Percentiles rank a stretch among this genome's conserved stretches.
phyloP scores from a whole-genome alignment of 148 eudicot species.

The Agrostemma githago region DNA sequence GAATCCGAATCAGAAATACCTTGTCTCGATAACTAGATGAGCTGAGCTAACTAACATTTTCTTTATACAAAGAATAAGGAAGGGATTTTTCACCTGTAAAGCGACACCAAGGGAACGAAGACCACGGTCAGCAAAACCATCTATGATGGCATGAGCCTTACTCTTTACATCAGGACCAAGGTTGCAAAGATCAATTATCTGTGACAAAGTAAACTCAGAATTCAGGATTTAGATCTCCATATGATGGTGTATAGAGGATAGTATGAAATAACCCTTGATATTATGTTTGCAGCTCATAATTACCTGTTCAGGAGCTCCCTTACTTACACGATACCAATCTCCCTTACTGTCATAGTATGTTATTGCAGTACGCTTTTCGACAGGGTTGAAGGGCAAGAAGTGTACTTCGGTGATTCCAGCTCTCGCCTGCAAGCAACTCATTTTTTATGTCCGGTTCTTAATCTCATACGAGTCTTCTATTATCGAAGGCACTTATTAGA shows the following conservation, averaged over 20 bases:
- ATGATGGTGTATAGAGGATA: not conserved
- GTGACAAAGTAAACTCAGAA: slow-evolving; percentile 8
- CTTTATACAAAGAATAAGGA: not conserved
- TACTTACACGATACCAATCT: slow-evolving; percentile 71
- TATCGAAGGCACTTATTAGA: not conserved
- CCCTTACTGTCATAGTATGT: slow-evolving; percentile 64
- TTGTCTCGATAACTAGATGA: too few relatives aligned
- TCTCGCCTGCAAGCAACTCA: slow-evolving; percentile 48
- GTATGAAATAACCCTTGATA: not conserved
- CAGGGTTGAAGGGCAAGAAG: slow-evolving; percentile 82
- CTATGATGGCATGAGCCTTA: slow-evolving; percentile 57
- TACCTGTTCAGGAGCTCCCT: slow-evolving; percentile 84
- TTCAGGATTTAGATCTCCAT: not conserved
- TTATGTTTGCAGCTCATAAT: too few relatives aligned
- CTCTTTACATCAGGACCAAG: slow-evolving; percentile 35
- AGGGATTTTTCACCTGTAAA: slow-evolving; percentile 37
- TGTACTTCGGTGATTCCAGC: slow-evolving; percentile 80
- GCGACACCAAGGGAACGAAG: slow-evolving; percentile 69
- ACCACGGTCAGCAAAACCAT: slow-evolving; percentile 71
- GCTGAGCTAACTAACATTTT: too few relatives aligned
- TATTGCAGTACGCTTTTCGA: slow-evolving; percentile 80
- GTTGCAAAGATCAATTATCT: slow-evolving; percentile 70
- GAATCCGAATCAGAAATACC: too few relatives aligned
- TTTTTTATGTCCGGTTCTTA: not conserved
- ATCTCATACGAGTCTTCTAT: not conserved